Conservation (phyloP, 495 filamentous ascomycete species). For the Penicillium flavigenum region DNA sequence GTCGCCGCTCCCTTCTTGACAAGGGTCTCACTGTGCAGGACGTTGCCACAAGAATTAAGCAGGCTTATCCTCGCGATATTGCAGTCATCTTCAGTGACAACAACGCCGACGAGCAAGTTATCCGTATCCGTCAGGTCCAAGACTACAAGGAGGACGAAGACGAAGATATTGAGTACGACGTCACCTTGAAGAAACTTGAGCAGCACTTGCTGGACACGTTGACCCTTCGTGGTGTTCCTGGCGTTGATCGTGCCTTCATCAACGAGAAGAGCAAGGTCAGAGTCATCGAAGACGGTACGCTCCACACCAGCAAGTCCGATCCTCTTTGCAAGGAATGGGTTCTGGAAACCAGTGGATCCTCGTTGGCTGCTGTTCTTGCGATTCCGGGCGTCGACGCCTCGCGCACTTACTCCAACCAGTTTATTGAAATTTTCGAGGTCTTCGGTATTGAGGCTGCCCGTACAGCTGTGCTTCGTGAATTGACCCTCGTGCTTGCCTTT, state of each 20-base stretch:
- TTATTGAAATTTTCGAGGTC: slow-evolving; percentile 87
- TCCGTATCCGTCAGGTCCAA: slow-evolving; percentile 83
- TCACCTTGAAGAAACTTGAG: slow-evolving; percentile 86
- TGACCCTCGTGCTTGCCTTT: slow-evolving; percentile 89
- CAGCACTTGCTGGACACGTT: slow-evolving; percentile 86
- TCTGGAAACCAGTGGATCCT: slow-evolving; percentile 87
- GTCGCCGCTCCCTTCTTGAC: slow-evolving; percentile 85
- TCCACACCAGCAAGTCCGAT: slow-evolving; percentile 68
- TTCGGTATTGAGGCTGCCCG: slow-evolving; percentile 96
- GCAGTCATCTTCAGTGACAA: slow-evolving; percentile 97
- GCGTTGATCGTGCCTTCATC: slow-evolving; percentile 89
- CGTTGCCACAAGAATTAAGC: slow-evolving; percentile 85
- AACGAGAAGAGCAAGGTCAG: slow-evolving; percentile 71
- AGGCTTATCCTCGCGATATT: slow-evolving; percentile 80
- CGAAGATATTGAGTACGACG: slow-evolving; percentile 79
- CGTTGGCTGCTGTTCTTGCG: slow-evolving; percentile 75
- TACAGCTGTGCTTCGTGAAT: slow-evolving; percentile 77
- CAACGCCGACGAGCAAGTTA: slow-evolving; percentile 92
- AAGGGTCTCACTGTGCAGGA: slow-evolving; percentile 91
- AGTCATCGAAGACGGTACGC: slow-evolving; percentile 61
- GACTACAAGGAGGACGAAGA: slow-evolving; percentile 73
- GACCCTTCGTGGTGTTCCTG: slow-evolving; percentile 83
- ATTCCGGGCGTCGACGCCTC: slow-evolving; percentile 86
- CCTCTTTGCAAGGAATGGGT: slow-evolving; percentile 84
- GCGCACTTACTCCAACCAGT: slow-evolving; percentile 92